These are phyloP conservation scores for Cercospora sp. DNA, from an alignment of 2,329 filamentous ascomycete genomes.

Conservation along the genomic window DNA sequence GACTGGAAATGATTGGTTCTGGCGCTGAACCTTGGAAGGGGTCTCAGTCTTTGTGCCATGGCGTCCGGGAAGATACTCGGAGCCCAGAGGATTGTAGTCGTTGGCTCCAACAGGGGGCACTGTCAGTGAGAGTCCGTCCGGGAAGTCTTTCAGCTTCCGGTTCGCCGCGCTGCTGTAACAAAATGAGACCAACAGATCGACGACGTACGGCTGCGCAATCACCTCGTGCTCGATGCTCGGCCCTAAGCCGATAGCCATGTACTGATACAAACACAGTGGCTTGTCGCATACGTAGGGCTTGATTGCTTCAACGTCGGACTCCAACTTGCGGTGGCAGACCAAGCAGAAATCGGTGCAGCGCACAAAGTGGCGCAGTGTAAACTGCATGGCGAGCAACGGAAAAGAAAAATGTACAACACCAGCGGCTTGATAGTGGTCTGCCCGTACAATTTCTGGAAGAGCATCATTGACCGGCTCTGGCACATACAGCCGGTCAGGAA, in stretches of 20 bases:
- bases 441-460: constrained; percentile 50
- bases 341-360: constrained; percentile 85
- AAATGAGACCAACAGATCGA: constrained; percentile 81
- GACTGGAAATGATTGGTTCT: neutral
- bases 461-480: constrained; percentile 35
- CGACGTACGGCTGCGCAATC: constrained; percentile 72
- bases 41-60: neutral
- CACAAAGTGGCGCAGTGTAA: constrained; percentile 72
- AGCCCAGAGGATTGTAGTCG: constrained; percentile 15
- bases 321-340: constrained; percentile 72
- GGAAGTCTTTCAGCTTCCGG: constrained; percentile 54
- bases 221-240: constrained; percentile 86
- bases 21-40: neutral
- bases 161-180: constrained; percentile 63
- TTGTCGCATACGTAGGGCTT: constrained; percentile 75
- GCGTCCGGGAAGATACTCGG: constrained; percentile 2
- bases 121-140: constrained; percentile 57
- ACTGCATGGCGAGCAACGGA: constrained; percentile 67
- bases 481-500: constrained; percentile 45
- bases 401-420: constrained; percentile 47
- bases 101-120: constrained; percentile 47
- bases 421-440: constrained; percentile 50
- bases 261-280: constrained; percentile 80
- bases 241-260: constrained; percentile 81
- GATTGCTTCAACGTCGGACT: constrained; percentile 65